Conservation (phyloP, 148 eudicot genomes). For the Heliosperma pusillum region DNA sequence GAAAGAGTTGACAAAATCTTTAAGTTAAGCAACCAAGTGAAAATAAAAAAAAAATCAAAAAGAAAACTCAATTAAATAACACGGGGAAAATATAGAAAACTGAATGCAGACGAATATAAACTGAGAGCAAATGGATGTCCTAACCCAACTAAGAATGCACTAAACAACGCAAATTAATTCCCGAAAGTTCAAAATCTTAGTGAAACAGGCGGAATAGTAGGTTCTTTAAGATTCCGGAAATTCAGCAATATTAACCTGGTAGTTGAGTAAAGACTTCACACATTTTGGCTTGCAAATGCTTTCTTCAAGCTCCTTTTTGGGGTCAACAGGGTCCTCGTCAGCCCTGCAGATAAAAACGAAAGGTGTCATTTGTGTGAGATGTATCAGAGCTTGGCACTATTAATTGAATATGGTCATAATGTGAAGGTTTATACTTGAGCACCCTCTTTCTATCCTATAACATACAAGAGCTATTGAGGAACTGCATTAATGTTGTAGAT, state of each 20-base stretch:
- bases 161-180: background rate
- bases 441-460: background rate
- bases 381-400: background rate
- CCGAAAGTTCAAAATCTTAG: background rate
- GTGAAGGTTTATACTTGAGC: background rate
- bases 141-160: background rate
- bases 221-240: background rate
- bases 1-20: too few species aligned
- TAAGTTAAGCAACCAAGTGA: too few species aligned
- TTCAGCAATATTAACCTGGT: constrained; percentile 28
- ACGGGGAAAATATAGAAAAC: too few species aligned
- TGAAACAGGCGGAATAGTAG: background rate
- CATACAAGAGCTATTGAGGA: background rate
- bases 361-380: background rate
- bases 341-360: constrained; percentile 25
- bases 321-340: constrained; percentile 46
- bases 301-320: constrained; percentile 37
- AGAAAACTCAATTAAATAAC: too few species aligned
- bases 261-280: constrained; percentile 35
- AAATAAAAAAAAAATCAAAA: too few species aligned
- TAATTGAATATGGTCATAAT: background rate
- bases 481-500: background rate
- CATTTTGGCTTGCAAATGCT: constrained; percentile 42
- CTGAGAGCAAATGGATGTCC: background rate
- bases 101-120: background rate